Base-by-base conservation (phyloP, 495 filamentous ascomycete genomes). In the Pseudevernia furfuracea region DNA sequence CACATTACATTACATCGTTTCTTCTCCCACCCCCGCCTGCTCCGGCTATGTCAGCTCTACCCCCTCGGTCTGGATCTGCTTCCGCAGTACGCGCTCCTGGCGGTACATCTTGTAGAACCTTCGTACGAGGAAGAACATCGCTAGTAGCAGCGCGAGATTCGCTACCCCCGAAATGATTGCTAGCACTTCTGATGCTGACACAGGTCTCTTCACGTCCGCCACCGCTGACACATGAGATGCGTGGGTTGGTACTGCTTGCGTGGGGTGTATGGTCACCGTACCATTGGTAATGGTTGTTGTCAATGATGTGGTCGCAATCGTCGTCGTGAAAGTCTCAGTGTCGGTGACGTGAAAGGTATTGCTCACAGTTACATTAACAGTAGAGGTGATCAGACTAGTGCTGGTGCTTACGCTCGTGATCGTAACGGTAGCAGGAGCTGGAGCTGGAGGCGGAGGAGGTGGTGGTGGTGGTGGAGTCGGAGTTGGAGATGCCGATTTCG, bases 101-200 rank as follows among this genome's bases (percentile, higher is more conserved):
- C 57, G 36, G 17, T 59, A 59, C 57, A 59, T 59, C 23, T 36
- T 23, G 30, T 59, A 59, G 30, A 59, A 59, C 36, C 57, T 23
- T 1, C 57, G 21, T 21, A 59, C 57, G 5, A 41, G 25, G 12
- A 38, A 39, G 4, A 59, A 43, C 57, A 38, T 32, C 36, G 19
- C 57, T 3, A 59, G 4, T 11, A 59, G 36, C n/a, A 59, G 34
- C 57, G 17, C 28, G 15, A 55, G 5, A 34, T 55, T 55, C 28
- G 8, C n/a, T 3, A 55, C 14, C 30, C 52, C 52, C 0, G 52
- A 55, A 9, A 55, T 7, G 15, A 55, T 55, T 3, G 52, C 52
- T 7, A 55, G 52, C 15, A 55, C 52, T 21, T 10, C 52, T 34
- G 52, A 32, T 21, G 52, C 52, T 34, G 52, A 55, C 17, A 34